These are phyloP conservation scores for Trichothecium sympodiale DNA, from an alignment of 2,329 filamentous ascomycete species.

Conservation along the genomic window DNA sequence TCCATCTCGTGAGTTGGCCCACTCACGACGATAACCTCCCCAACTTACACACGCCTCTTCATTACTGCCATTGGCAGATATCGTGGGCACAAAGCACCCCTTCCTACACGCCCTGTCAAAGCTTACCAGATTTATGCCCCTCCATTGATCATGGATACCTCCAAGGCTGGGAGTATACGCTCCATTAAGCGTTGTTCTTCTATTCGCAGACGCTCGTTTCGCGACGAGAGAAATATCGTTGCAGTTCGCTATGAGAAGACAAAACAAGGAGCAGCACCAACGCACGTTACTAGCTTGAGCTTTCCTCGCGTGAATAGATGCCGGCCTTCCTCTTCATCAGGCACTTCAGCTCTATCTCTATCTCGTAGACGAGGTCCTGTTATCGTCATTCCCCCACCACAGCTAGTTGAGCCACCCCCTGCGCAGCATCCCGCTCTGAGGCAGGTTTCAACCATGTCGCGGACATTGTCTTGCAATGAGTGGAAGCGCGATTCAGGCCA, in stretches of 20 bases:
- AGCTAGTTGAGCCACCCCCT: slow-evolving; percentile 28
- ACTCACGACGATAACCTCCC: no score
- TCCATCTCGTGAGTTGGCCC: no score
- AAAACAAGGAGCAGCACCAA: slow-evolving; percentile 26
- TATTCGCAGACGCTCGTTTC: slow-evolving; percentile 22
- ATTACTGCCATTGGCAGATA: no score
- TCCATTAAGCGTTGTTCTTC: slow-evolving; percentile 26
- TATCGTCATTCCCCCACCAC: slow-evolving; percentile 16
- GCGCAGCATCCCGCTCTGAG: slow-evolving; percentile 45
- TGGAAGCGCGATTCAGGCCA: slow-evolving; percentile 46
- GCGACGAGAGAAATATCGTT: slow-evolving; percentile 39
- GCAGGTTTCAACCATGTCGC: slow-evolving; percentile 8
- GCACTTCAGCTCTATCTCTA: no score
- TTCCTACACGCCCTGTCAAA: no score
- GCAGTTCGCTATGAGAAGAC: slow-evolving; percentile 52
- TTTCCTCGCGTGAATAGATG: slow-evolving; percentile 8
- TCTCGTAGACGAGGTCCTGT: slow-evolving; percentile 12
- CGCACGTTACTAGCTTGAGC: slow-evolving; percentile 36
- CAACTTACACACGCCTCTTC: no score
- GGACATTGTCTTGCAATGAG: slow-evolving; percentile 19
- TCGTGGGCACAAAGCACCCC: no score
- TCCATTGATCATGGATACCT: no score
- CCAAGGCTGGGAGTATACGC: slow-evolving; percentile 27
- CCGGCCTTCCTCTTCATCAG: slow-evolving; percentile 6
- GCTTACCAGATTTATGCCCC: no score